Conservation (phyloP, 805 yeast genomes). For the Nakazawaea pomicola region DNA sequence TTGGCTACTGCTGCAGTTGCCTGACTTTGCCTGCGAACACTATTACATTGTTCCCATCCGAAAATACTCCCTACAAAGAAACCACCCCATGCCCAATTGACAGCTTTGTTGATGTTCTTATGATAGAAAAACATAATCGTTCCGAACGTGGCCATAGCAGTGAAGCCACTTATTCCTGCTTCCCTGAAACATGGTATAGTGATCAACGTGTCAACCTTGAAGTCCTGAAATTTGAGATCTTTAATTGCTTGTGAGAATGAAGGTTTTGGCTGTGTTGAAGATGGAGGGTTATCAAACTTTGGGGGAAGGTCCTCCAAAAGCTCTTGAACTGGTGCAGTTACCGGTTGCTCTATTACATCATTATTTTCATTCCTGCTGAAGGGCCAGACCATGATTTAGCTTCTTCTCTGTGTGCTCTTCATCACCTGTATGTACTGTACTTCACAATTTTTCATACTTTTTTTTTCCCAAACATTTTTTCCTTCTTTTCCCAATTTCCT, state of each 20-base stretch:
- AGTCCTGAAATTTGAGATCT: slow-evolving; percentile 43
- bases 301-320: slow-evolving; percentile 50
- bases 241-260: slow-evolving; percentile 35
- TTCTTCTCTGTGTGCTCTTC: not conserved
- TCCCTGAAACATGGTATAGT: slow-evolving; percentile 76
- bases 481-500: no score
- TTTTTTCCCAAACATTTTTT: no score
- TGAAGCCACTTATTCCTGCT: slow-evolving; percentile 71
- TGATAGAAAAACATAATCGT: slow-evolving; percentile 63
- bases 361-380: slow-evolving; percentile 8
- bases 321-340: slow-evolving; percentile 19
- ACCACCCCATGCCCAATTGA: slow-evolving; percentile 83
- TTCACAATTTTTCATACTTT: not conserved
- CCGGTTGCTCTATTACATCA: not conserved
- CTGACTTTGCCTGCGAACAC: slow-evolving; percentile 59
- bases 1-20: slow-evolving; percentile 68
- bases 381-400: slow-evolving; percentile 10
- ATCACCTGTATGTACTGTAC: not conserved
- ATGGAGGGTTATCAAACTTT: slow-evolving; percentile 29
- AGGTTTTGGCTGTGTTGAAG: slow-evolving; percentile 17
- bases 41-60: slow-evolving; percentile 92
- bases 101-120: slow-evolving; percentile 54
- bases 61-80: slow-evolving; percentile 72
- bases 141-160: slow-evolving; percentile 66
- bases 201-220: slow-evolving; percentile 43